Evolutionary conservation across 2,329 filamentous ascomycete species (phyloP), one percentile per base, ranked within the genome.

Genomic region (Blastomyces parvus): DNA sequence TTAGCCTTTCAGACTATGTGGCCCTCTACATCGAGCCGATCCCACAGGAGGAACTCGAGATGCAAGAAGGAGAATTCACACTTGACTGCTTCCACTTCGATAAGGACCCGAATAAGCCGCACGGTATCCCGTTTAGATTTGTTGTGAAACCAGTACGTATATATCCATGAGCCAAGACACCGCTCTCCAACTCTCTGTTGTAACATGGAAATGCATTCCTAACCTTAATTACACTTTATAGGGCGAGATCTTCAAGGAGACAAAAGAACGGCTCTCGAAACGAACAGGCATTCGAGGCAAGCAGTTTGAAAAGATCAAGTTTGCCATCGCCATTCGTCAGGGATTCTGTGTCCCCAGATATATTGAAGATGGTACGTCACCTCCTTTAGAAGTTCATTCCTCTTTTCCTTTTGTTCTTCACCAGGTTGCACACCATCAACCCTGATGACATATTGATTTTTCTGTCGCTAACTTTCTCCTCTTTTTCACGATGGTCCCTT

Each of bases 301-400:
- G 81, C 91, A 91, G 68, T 92, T 99, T 69, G 93, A 99, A 76
- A 97, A 97, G 82, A 94, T 99, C 76, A 97, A 95, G 77, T 97
- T 99, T 80, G 89, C 91, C 7, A 77, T 96, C 40, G 84, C 97
- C 60, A 81, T 86, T 74, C 82, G 89, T 73, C 69, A 78, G 69
- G 82, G 85, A 60, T 95, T 90, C 76, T 86, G 88, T 48, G 91
- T 88, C 72, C 88, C 91, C 33, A 83, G 86, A 64, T 95, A 95
- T 78, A 80, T 99, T 57, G 86, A 88, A 68, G 94, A 97, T 78
- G 91, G 93, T 96, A 79, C 81, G 87, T 55, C 36, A 19, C 22
- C n/a, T 33, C n/a, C 17, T 50, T 50, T 50, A 4, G 46, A 50
- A 30, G 33, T 74, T 17, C 33, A 25, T 22, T 57, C 27, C 9